Conservation (phyloP, 129 eudicot species). For the Centrapalus pauciflorus region DNA sequence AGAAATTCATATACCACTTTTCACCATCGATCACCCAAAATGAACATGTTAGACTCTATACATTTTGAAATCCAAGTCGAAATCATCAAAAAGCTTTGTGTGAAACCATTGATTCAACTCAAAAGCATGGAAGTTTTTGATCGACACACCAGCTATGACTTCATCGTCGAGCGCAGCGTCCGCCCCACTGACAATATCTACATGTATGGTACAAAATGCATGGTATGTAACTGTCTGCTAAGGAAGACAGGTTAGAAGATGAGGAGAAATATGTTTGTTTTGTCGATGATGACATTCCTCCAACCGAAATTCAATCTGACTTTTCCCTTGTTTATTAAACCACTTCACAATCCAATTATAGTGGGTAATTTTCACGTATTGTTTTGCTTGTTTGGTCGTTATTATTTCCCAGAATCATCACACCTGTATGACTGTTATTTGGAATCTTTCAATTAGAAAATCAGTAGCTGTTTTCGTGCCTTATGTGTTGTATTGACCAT, state of each 20-base stretch:
- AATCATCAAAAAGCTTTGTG: conserved; percentile 34
- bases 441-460: conserved; percentile 1
- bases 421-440: neutral
- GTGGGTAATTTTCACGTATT: conserved; percentile 36
- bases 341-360: conserved; percentile 17
- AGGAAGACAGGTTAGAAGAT: neutral
- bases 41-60: conserved; percentile 28
- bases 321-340: conserved; percentile 9
- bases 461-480: neutral
- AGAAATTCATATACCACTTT: no score
- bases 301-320: neutral
- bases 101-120: conserved; percentile 32
- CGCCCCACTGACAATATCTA: neutral
- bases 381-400: conserved; percentile 24
- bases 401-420: conserved; percentile 22
- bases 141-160: conserved; percentile 26
- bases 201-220: conserved; percentile 18
- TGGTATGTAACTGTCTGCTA: neutral
- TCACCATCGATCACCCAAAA: no score
- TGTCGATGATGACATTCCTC: conserved; percentile 8
- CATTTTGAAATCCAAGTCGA: conserved; percentile 36
- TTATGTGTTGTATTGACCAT: no score
- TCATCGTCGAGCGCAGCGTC: conserved; percentile 18
- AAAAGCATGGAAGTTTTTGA: conserved; percentile 43
- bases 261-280: neutral